Percentiles rank a stretch among this genome's conserved stretches.
Conservation (phyloP, 2,329 filamentous ascomycete species). For the Ophiostoma angusticollis region DNA sequence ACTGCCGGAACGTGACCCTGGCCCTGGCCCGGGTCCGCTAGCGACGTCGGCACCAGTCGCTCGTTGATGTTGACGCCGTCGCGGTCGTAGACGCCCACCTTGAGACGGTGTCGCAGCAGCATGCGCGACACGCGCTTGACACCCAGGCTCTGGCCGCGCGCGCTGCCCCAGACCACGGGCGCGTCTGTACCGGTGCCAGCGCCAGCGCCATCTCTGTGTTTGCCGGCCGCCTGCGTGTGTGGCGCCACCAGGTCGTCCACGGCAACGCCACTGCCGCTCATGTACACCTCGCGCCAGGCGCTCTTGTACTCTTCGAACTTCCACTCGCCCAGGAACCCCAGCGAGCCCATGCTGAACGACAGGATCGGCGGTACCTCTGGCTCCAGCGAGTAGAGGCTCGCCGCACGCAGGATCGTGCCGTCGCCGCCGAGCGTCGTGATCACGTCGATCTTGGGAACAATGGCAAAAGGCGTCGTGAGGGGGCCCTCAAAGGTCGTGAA, state of each 20-base stretch:
- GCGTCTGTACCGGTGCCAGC: conserved; percentile 8
- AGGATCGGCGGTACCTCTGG: conserved; percentile 77
- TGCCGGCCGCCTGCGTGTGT: conserved; percentile 29
- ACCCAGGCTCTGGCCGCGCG: conserved; percentile 73
- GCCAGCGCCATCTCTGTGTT: no score
- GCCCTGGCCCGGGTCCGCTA: conserved; percentile 1
- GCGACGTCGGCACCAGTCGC: conserved; percentile 33
- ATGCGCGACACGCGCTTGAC: conserved; percentile 62
- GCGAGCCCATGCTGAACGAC: conserved; percentile 91
- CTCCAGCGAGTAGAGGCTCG: conserved; percentile 73
- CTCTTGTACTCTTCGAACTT: conserved; percentile 87
- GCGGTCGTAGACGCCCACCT: conserved; percentile 70
- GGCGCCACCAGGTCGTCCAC: conserved; percentile 30
- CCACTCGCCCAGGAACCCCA: conserved; percentile 94
- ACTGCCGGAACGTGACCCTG: neutral
- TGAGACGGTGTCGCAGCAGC: conserved; percentile 72
- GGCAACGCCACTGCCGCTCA: conserved; percentile 49
- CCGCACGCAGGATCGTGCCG: conserved; percentile 76
- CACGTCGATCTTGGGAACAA: conserved; percentile 73
- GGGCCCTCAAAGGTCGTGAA: conserved; percentile 40
- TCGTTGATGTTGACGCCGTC: conserved; percentile 48
- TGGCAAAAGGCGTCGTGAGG: conserved; percentile 43
- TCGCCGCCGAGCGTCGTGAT: conserved; percentile 87
- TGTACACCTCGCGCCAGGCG: conserved; percentile 85
- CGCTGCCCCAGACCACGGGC: conserved; percentile 50